Conservation (phyloP, 257 asterid genomes). For the Penstemon eatonii region DNA sequence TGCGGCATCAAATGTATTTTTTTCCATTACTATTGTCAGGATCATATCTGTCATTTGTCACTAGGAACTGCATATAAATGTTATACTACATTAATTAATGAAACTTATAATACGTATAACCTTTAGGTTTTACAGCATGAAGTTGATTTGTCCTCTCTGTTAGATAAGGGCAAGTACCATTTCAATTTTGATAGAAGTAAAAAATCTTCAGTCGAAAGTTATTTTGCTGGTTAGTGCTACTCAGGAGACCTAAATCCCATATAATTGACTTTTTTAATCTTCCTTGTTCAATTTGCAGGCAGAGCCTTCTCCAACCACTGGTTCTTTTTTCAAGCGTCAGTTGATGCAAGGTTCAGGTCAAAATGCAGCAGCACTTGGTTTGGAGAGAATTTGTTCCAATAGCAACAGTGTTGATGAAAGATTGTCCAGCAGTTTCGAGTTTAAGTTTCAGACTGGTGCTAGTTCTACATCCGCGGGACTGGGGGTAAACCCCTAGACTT, state of each 20-base stretch:
- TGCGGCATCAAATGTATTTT: conserved; percentile 24
- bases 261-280: conserved; percentile 22
- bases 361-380: conserved; percentile 38
- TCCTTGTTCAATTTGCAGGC: conserved; percentile 56
- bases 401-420: conserved; percentile 36
- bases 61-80: conserved; percentile 15
- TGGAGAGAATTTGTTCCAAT: conserved; percentile 40
- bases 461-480: conserved; percentile 48
- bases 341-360: conserved; percentile 66
- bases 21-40: conserved; percentile 19
- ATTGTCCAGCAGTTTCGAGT: conserved; percentile 60
- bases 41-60: conserved; percentile 25
- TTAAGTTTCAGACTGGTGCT: conserved; percentile 67
- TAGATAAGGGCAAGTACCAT: background rate
- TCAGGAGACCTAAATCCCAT: conserved; percentile 8
- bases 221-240: conserved; percentile 24
- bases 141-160: conserved; percentile 12
- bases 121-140: conserved; percentile 24
- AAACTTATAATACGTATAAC: background rate
- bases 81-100: conserved; percentile 9
- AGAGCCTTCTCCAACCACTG: conserved; percentile 98
- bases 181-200: background rate
- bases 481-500: conserved; percentile 38
- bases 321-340: conserved; percentile 74
- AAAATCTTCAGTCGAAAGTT: background rate